Evolutionary conservation across 2,329 filamentous ascomycete genomes (phyloP), one percentile per base, ranked within the genome.

Genomic region (Dactylellina haptotyla): DNA sequence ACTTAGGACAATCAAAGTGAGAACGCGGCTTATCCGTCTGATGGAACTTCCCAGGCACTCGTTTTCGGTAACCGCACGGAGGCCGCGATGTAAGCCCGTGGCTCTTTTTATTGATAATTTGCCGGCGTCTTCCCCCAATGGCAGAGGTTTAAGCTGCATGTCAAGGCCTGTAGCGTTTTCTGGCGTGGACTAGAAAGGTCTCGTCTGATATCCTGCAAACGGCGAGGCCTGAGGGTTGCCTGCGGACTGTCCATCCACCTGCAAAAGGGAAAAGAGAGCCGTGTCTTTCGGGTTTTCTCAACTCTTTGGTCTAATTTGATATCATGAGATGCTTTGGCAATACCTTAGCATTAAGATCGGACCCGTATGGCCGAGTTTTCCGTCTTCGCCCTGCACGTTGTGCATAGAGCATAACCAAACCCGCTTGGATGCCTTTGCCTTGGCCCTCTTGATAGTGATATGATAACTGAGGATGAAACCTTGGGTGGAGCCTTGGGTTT

Each of bases 61-160:
- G 61, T 73, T 73, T 65, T 66, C 69, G 67, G 67, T 72, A 72
- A 72, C 46, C 59, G 59, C 67, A 65, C 67, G 59, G 67, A 61
- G 67, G 43, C 58, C 46, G 61, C 67, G 61, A 65, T 54, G 62
- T 56, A 62, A 69, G 64, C 37, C 39, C 43, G 48, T 10, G 45
- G 16, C 32, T 39, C 12, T 58, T 32, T 46, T 34, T 20, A 30
- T 53, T 61, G 64, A 37, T 37, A 54, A 54, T 56, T 56, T 56
- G 23, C 64, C 56, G 64, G 64, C 48, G 48, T 41, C 16, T 54
- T 54, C 6, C 50, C 46, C 54, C n/a, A 30, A 32, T 25, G 20
- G 9, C 6, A 2, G 28, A 45, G 46, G 28, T 46, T 28, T 20
- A 61, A 32, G n/a, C 32, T 2, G n/a, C 20, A 18, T 64, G 59